A percentile compares a stretch with the other conserved stretches of the same genome.
These are phyloP conservation scores for Cokeromyces recurvatus DNA, from an alignment of 371 early-diverging fungal species.

Conservation along the genomic window DNA sequence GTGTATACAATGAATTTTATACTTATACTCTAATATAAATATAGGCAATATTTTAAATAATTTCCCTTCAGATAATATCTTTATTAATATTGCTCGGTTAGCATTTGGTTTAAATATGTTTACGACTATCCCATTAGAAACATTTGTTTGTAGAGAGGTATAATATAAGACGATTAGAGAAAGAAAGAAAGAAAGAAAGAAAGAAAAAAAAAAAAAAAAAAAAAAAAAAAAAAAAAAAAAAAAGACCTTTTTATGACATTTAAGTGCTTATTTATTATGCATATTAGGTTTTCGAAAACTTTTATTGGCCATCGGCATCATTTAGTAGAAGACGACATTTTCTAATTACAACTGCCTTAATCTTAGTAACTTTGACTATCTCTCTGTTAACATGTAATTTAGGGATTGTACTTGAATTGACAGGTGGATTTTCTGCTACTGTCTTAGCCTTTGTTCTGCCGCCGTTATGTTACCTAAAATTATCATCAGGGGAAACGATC, in stretches of 20 bases:
- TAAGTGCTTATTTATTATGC: background rate
- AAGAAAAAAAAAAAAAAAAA: too few relatives aligned
- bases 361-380: slow-evolving; percentile 49
- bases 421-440: slow-evolving; percentile 76
- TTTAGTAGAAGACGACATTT: slow-evolving; percentile 54
- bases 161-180: background rate
- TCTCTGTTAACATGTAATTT: slow-evolving; percentile 67
- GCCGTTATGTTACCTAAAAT: slow-evolving; percentile 61
- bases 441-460: slow-evolving; percentile 79
- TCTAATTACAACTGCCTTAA: slow-evolving; percentile 57
- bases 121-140: slow-evolving; percentile 72
- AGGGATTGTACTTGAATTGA: slow-evolving; percentile 73
- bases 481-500: slow-evolving; percentile 53
- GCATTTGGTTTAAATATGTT: slow-evolving; percentile 84
- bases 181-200: background rate
- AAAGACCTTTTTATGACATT: background rate
- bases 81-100: slow-evolving; percentile 76
- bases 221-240: too few relatives aligned
- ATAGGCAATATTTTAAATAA: slow-evolving; percentile 72
- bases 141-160: slow-evolving; percentile 79
- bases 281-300: slow-evolving; percentile 56
- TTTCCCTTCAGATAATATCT: slow-evolving; percentile 63
- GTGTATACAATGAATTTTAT: background rate
- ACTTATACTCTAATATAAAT: slow-evolving; percentile 5
- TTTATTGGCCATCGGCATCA: slow-evolving; percentile 47